Percentiles rank a stretch among this genome's conserved stretches.
These are phyloP conservation scores for Suhomyces choctaworum DNA, from an alignment of 1,139 yeast species.

Conservation along the genomic window DNA sequence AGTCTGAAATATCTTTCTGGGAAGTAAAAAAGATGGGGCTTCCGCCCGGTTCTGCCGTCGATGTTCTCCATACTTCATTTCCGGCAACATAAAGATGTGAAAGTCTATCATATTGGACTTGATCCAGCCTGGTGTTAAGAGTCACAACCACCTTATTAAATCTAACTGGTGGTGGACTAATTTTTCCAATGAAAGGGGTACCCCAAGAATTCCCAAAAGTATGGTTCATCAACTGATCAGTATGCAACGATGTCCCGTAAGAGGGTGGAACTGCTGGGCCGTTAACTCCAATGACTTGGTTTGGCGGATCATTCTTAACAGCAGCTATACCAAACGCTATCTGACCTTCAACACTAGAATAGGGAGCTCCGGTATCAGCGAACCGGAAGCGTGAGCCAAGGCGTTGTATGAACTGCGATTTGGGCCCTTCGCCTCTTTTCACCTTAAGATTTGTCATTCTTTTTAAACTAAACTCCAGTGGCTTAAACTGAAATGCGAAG, in stretches of 20 bases:
- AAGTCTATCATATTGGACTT: slow-evolving; percentile 76
- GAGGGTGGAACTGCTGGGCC: slow-evolving; percentile 34
- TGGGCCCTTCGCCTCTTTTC: neutral
- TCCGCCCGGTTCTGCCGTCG: slow-evolving; percentile 78
- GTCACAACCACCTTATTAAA: slow-evolving; percentile 65
- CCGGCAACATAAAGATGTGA: slow-evolving; percentile 69
- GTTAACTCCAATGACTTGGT: slow-evolving; percentile 29
- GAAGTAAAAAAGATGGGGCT: slow-evolving; percentile 38
- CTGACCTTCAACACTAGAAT: no score
- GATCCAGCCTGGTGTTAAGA: slow-evolving; percentile 58
- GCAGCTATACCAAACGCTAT: neutral
- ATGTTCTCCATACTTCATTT: slow-evolving; percentile 77
- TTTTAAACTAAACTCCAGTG: no score
- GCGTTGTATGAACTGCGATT: neutral
- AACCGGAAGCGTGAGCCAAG: neutral
- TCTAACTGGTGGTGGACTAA: slow-evolving; percentile 36
- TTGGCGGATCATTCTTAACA: slow-evolving; percentile 1
- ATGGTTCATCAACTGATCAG: slow-evolving; percentile 40
- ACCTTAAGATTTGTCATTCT: no score
- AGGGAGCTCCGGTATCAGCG: neutral
- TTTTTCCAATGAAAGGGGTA: slow-evolving; percentile 43
- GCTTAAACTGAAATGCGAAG: no score
- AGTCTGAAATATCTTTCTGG: slow-evolving; percentile 66
- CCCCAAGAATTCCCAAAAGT: slow-evolving; percentile 64
- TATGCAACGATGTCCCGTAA: slow-evolving; percentile 44